Evolutionary conservation across 352 stramenopile genomes (phyloP), one percentile per base, ranked within the genome.

Genomic region (Aphanomyces stellatus): DNA sequence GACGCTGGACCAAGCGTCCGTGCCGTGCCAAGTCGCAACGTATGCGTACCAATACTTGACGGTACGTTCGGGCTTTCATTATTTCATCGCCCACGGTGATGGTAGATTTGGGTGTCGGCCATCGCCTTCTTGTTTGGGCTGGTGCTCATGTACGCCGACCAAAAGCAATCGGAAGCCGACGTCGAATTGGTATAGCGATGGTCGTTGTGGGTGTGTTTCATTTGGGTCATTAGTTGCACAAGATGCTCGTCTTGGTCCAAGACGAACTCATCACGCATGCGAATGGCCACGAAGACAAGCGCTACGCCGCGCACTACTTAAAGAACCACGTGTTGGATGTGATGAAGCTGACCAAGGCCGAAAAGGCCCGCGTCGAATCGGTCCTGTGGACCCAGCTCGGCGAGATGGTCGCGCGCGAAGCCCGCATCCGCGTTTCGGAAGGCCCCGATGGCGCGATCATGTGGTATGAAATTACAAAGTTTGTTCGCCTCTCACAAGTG

Each of bases 301-400:
- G 46, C 24, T 67, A 67, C 46, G 24, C 60, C 0, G 34, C 33
- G 13, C 15, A 28, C 10, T 60, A 46, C 28, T 41, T 67, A 4
- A 49, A 51, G 37, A 51, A 67, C 49, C 60, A 67, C 49, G 60
- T 67, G 10, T 7, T 49, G 19, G 60, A 67, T 25, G 28, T 67
- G 6, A 17, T 67, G 6, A 25, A 67, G 46, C 49, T 67, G 15
- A 35, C 60, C 28, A 40, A 30, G 22, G 49, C 28, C 5, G 41
- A 67, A 8, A 53, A 43, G 37, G 13, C 28, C 22, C 60, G 60
- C 24, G 41, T 59, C 7, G 33, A 51, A 6, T 43, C 60, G 5
- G 48, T 33, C 11, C 40, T 67, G n/a, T 67, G 60, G 60, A 2
- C 33, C 5, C 41, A 49, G n/a, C 27, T 67, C 6, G 3, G 15